A percentile compares a stretch with the other conserved stretches of the same genome.
phyloP scores from a whole-genome alignment of 345 rosid species.

The Sisymbrium altissimum region DNA sequence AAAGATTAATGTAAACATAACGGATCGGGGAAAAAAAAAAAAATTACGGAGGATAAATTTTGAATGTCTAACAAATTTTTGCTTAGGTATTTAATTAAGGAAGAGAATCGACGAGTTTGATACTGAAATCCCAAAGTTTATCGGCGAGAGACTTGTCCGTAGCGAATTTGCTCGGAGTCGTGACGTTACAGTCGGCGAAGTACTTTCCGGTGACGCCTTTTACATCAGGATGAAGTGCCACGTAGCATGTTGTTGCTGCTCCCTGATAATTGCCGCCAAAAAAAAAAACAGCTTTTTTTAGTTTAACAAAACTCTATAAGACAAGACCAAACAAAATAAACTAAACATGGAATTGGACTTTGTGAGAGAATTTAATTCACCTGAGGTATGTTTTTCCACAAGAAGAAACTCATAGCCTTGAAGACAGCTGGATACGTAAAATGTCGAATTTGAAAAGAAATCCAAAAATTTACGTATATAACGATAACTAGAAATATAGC shows the following conservation, averaged over 20 bases:
- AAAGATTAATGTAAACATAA: background rate
- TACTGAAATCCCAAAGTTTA: conserved; percentile 73
- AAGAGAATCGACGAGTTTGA: conserved; percentile 29
- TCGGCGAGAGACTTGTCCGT: conserved; percentile 45
- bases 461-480: background rate
- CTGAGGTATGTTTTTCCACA: conserved; percentile 93
- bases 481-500: background rate
- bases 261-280: conserved; percentile 64
- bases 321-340: background rate
- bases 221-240: conserved; percentile 68
- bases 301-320: background rate
- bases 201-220: conserved; percentile 72
- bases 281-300: background rate
- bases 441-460: background rate
- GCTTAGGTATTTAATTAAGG: background rate
- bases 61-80: background rate
- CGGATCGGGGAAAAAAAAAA: too few relatives aligned
- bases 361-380: conserved; percentile 31
- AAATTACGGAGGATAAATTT: background rate
- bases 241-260: conserved; percentile 91
- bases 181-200: conserved; percentile 65
- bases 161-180: conserved; percentile 47
- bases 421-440: conserved; percentile 43
- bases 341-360: background rate
- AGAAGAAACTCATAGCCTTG: conserved; percentile 45